Evolutionary conservation across 2,329 filamentous ascomycete species (phyloP).

Genomic region (Drechslerella dactyloides): DNA sequence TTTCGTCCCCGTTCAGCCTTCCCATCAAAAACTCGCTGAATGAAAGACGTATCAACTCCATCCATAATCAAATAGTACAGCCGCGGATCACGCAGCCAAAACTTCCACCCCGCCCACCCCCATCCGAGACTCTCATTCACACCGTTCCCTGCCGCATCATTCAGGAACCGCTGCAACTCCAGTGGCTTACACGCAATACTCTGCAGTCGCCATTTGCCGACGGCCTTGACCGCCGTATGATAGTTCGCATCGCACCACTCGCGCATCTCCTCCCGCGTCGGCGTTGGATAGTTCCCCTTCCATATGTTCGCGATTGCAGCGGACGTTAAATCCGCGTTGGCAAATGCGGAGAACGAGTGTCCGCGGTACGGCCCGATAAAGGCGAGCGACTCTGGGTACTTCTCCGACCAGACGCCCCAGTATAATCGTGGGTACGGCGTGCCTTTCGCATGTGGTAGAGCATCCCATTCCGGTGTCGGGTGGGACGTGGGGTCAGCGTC

Average conservation of each 20-base stretch:
- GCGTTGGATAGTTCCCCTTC: conserved; percentile 54
- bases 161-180: conserved; percentile 55
- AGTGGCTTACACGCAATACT: conserved; percentile 24
- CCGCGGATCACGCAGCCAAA: conserved; percentile 57
- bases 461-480: conserved; percentile 21
- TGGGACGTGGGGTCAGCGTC: conserved; percentile 54
- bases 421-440: conserved; percentile 55
- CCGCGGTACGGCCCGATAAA: conserved; percentile 54
- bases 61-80: conserved; percentile 56
- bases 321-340: conserved; percentile 55
- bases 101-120: conserved; percentile 56
- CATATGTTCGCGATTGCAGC: conserved; percentile 57
- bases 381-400: conserved; percentile 55
- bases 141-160: conserved; percentile 56
- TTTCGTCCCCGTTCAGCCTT: conserved; percentile 53
- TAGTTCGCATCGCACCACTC: conserved; percentile 48
- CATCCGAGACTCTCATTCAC: conserved; percentile 57
- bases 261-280: conserved; percentile 56
- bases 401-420: conserved; percentile 56
- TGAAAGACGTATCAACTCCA: conserved; percentile 56
- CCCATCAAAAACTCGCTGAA: conserved; percentile 58
- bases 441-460: conserved; percentile 27
- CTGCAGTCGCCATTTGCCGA: conserved; percentile 10
- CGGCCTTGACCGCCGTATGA: conserved; percentile 1
- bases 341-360: conserved; percentile 53